Evolutionary conservation across 2,329 filamentous ascomycete genomes (phyloP), one percentile per base, ranked within the genome.

Genomic region (Claviceps sp.): DNA sequence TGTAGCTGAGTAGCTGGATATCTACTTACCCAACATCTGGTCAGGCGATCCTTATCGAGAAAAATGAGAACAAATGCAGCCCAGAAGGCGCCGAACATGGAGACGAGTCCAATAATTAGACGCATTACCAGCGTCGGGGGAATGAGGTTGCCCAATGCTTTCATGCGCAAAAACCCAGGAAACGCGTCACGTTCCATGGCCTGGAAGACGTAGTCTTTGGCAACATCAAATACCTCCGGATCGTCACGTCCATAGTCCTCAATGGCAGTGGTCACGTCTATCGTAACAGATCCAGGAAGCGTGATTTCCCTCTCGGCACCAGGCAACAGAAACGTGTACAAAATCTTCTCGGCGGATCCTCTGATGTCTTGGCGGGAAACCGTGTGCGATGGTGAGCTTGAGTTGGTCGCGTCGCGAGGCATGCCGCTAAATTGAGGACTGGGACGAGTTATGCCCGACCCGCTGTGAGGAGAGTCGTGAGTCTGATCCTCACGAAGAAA

Each of bases 161-260:
- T 97, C 71, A 89, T 88, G 63, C 91, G 81, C 54, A 98, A 76
- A 70, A 98, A 98, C 1, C 91, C 91, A 0, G 94, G 93, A 65
- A 95, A 98, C n/a, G 94, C 93, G 71, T 98, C 93, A 52, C 94
- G 82, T 71, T 98, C 94, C 93, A 98, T 98, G 37, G 94, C 94
- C 70, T 98, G 94, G 68, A 97, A 98, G 56, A 97, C 93, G 66
- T 97, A 98, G 71, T 98, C 93, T 73, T 98, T 98, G 51, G 93
- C 93, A 20, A 88, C 83, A 65, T 97, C 93, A 62, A 98, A 98
- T 13, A 98, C 86, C 67, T 98, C 93, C 0, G 93, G 93, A 64
- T 98, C 93, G 62, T 97, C 93, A 60, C 93, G 83, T 46, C 89
- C 88, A 57, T 89, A 84, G 59, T 91, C 85, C 69, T 98, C 93